Evolutionary conservation across 768 basidiomycete genomes (phyloP), one percentile per base, ranked within the genome.

Genomic region (Boletus sp.): DNA sequence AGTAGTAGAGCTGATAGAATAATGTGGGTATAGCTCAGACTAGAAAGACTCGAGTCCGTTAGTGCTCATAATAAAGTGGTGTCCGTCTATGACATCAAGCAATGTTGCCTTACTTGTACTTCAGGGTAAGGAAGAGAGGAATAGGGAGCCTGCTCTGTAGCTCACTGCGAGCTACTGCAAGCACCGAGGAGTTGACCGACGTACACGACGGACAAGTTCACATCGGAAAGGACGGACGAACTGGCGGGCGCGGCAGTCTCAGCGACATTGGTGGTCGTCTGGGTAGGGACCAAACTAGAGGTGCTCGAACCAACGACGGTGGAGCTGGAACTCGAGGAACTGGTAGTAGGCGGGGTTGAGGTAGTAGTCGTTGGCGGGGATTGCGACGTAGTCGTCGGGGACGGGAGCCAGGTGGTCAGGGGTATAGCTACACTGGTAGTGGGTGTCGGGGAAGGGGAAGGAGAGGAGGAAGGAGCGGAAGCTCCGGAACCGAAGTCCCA

Each of bases 401-500:
- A n/a, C 14, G 64, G 59, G 21, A 56, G 30, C 35, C 44, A 62
- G 6, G 70, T 52, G n/a, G 74, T 69, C 27, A n/a, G 0, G 40
- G 58, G 58, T n/a, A 39, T 48, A 35, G 23, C 13, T 10, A 47
- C 47, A 19, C 55, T 64, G 15, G 46, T 44, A 17, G 63, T 38
- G 17, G 65, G 39, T n/a, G 62, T 43, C 1, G 65, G 53, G 7
- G 60, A 43, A 1, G 58, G 58, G 5, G 70, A 21, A 0, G 70
- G 54, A 23, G 70, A 17, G 19, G 69, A 29, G 19, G 43, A 10
- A 1, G 70, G 56, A 30, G 70, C 14, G 30, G 68, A 51, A 10
- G 49, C 41, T 11, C 63, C 63, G 7, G 64, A 63, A 38, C 42
- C 56, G 65, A 77, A 84, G 40, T 59, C 64, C 89, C 89, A 92